phyloP scores from a whole-genome alignment of 1,139 yeast genomes.

The Kurtzmaniella quercitrusa region DNA sequence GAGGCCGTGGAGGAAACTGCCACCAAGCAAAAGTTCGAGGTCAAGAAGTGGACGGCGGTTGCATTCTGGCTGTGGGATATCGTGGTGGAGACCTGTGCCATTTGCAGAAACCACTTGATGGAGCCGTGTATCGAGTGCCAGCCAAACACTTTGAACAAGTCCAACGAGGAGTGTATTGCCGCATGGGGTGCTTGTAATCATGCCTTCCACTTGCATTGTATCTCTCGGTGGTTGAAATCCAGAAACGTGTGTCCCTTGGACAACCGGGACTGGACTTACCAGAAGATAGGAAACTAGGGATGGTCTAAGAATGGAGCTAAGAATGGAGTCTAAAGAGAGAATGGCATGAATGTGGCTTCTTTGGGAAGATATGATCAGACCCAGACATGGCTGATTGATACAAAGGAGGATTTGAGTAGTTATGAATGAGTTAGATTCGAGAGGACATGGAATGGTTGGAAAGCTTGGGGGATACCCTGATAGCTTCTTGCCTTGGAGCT shows the following conservation, averaged over 20 bases:
- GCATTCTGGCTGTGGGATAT: slow-evolving; percentile 99
- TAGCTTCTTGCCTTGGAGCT: too few relatives aligned
- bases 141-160: slow-evolving; percentile 64
- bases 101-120: slow-evolving; percentile 97
- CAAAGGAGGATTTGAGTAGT: too few relatives aligned
- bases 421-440: too few relatives aligned
- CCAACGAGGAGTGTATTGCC: slow-evolving; percentile 83
- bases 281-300: slow-evolving; percentile 70
- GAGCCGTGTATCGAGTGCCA: slow-evolving; percentile 98
- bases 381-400: too few relatives aligned
- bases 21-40: slow-evolving; percentile 40
- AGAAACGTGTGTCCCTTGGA: slow-evolving; percentile 97
- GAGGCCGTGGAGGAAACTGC: slow-evolving; percentile 1
- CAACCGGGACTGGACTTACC: slow-evolving; percentile 89
- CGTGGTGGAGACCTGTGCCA: slow-evolving; percentile 95
- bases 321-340: too few relatives aligned
- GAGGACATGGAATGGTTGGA: too few relatives aligned
- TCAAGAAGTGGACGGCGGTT: slow-evolving; percentile 88
- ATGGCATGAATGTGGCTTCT: background rate
- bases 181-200: slow-evolving; percentile 98
- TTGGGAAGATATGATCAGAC: too few relatives aligned
- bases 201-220: slow-evolving; percentile 94
- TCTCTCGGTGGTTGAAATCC: slow-evolving; percentile 93
- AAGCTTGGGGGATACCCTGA: too few relatives aligned
- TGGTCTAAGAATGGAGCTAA: too few relatives aligned